These are phyloP conservation scores for Euptelea pleiosperma DNA, from an alignment of 164 flowering plant genomes.

Conservation along the genomic window DNA sequence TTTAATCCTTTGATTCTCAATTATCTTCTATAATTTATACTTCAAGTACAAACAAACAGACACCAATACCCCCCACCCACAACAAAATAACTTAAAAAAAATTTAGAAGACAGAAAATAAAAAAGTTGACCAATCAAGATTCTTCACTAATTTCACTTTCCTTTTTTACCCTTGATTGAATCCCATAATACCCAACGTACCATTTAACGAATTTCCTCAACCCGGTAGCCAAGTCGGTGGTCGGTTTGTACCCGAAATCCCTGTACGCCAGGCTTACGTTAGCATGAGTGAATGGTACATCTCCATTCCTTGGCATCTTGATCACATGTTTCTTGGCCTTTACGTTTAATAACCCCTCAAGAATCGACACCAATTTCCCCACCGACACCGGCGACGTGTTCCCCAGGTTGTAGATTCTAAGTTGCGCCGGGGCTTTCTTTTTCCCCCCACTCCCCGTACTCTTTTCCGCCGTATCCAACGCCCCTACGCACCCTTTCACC, in stretches of 20 bases:
- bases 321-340: conserved; percentile 77
- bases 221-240: conserved; percentile 77
- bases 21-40: too few relatives aligned
- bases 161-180: conserved; percentile 60
- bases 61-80: too few relatives aligned
- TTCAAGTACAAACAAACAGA: too few relatives aligned
- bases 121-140: conserved; percentile 1
- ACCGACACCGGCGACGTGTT: conserved; percentile 91
- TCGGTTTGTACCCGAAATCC: conserved; percentile 87
- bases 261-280: conserved; percentile 71
- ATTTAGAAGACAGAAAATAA: background rate
- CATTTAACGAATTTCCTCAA: conserved; percentile 89
- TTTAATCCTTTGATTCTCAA: too few relatives aligned
- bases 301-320: conserved; percentile 90
- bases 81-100: background rate
- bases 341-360: conserved; percentile 50
- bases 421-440: conserved; percentile 73
- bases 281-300: conserved; percentile 92
- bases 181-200: conserved; percentile 88
- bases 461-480: conserved; percentile 86
- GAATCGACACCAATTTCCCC: conserved; percentile 54
- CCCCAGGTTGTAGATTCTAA: conserved; percentile 78
- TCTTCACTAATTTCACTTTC: conserved; percentile 13
- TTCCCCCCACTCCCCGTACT: conserved; percentile 90
- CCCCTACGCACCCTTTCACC: conserved; percentile 83